These are phyloP conservation scores for Theobroma grandiflorum DNA, from an alignment of 441 rosid species.

Conservation along the genomic window DNA sequence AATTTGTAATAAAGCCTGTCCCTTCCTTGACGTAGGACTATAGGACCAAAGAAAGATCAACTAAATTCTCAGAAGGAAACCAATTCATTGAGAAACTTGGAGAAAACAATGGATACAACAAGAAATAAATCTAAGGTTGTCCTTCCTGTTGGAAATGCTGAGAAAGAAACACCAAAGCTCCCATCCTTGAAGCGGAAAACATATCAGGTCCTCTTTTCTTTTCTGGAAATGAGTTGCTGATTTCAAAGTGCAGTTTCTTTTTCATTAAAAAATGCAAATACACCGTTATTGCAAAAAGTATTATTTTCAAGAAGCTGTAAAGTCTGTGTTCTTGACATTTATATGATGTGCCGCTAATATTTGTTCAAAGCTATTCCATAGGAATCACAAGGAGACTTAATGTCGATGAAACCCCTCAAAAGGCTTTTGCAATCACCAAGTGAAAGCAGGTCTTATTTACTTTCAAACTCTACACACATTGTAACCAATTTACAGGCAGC, in stretches of 20 bases:
- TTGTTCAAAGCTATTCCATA: slow-evolving; percentile 35
- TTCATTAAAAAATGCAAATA: background rate
- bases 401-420: slow-evolving; percentile 59
- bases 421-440: slow-evolving; percentile 67
- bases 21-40: slow-evolving; percentile 51
- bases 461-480: background rate
- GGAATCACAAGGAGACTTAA: slow-evolving; percentile 49
- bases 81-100: slow-evolving; percentile 40
- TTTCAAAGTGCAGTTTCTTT: slow-evolving; percentile 17
- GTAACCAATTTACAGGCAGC: slow-evolving; percentile 20
- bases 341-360: slow-evolving; percentile 2
- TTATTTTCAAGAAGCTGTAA: slow-evolving; percentile 24
- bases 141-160: slow-evolving; percentile 41
- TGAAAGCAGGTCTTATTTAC: slow-evolving; percentile 65
- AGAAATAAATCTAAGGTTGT: slow-evolving; percentile 39
- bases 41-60: slow-evolving; percentile 45
- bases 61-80: slow-evolving; percentile 40
- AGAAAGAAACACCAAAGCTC: slow-evolving; percentile 43
- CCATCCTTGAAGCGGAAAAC: slow-evolving; percentile 77
- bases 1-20: slow-evolving; percentile 16
- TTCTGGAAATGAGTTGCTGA: background rate
- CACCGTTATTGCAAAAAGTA: background rate
- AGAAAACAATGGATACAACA: slow-evolving; percentile 41
- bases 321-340: slow-evolving; percentile 12
- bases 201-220: slow-evolving; percentile 54